These are phyloP conservation scores for Scytalidium sp. DNA, from an alignment of 2,329 filamentous ascomycete genomes.

Conservation along the genomic window DNA sequence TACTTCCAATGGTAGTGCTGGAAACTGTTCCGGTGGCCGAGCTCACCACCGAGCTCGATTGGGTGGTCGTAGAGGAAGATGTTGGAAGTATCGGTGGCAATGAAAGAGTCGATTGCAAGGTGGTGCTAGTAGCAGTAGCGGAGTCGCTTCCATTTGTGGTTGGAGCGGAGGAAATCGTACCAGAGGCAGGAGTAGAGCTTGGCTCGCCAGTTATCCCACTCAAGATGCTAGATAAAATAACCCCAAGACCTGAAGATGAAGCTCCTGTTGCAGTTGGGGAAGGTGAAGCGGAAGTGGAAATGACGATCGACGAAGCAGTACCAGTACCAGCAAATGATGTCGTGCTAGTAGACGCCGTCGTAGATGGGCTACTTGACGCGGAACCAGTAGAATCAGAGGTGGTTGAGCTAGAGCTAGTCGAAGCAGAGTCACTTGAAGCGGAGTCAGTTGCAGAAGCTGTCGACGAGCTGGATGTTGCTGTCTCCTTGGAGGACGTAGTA, in stretches of 20 bases:
- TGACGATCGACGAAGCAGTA: not conserved
- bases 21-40: slow-evolving; percentile 5
- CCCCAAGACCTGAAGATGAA: slow-evolving; percentile 2
- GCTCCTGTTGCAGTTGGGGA: slow-evolving; percentile 3
- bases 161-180: slow-evolving; percentile 8
- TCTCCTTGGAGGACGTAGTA: too few species aligned
- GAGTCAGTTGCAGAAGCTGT: too few species aligned
- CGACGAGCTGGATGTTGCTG: too few species aligned
- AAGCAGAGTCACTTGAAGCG: too few species aligned
- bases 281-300: not conserved
- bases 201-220: not conserved
- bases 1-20: too few species aligned
- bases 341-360: not conserved
- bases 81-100: slow-evolving; percentile 2
- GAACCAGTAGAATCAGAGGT: too few species aligned
- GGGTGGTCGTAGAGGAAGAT: not conserved
- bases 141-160: slow-evolving; percentile 1
- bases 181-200: slow-evolving; percentile 2
- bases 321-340: not conserved
- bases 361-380: too few species aligned
- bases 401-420: too few species aligned
- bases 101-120: not conserved
- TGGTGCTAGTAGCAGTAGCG: slow-evolving; percentile 3
- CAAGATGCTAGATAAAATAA: slow-evolving; percentile 2
- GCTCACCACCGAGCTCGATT: not conserved